Evolutionary conservation across 2,329 filamentous ascomycete species (phyloP).

Genomic region (Venturia oleaginea): DNA sequence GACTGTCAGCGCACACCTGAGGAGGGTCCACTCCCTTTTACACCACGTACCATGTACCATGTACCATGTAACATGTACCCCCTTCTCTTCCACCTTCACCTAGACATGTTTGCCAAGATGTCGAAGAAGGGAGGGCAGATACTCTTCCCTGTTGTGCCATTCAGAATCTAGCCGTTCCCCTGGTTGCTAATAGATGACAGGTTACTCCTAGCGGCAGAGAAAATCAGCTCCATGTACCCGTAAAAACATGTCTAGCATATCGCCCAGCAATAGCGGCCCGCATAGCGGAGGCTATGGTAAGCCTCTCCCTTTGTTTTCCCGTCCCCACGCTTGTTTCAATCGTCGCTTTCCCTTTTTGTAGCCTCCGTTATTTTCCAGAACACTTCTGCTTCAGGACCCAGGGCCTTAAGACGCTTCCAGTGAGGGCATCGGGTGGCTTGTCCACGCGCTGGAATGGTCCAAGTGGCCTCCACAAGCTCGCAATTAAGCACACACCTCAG

Average conservation of each 20-base stretch:
- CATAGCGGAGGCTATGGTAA: constrained; percentile 7
- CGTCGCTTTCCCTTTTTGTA: neutral
- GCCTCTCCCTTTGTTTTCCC: neutral
- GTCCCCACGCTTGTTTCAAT: neutral
- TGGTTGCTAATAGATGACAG: constrained; percentile 5
- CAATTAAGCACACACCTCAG: neutral
- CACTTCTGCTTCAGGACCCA: constrained; percentile 2
- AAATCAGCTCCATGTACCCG: neutral
- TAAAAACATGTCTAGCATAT: neutral
- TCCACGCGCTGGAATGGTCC: neutral
- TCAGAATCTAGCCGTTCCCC: neutral
- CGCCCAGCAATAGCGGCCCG: neutral
- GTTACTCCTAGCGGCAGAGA: neutral
- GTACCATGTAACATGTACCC: neutral
- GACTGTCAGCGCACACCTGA: neutral
- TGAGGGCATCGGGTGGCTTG: neutral
- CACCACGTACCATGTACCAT: neutral
- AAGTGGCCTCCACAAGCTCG: neutral
- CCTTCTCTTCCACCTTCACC: neutral
- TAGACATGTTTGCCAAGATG: neutral
- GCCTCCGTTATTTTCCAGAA: neutral
- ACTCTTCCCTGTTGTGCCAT: neutral
- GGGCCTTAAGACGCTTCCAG: neutral
- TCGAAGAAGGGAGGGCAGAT: neutral
- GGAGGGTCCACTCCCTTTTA: neutral